Conservation (phyloP, 2,329 filamentous ascomycete species). For the Alternaria angustiovoidea region DNA sequence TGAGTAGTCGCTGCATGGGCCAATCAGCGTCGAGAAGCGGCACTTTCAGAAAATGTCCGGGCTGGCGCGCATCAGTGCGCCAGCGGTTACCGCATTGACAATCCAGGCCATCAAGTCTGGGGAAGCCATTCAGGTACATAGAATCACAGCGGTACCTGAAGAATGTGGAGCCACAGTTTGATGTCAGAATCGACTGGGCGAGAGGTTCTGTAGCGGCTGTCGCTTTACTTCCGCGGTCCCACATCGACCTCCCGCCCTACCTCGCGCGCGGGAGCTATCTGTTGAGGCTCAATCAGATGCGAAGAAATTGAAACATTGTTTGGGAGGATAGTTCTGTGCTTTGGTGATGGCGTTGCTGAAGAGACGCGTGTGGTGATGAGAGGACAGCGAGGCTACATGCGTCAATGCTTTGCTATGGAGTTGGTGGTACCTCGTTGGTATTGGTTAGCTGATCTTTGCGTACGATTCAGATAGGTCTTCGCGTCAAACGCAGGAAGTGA, state of each 20-base stretch:
- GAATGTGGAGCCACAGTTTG: slow-evolving; percentile 32
- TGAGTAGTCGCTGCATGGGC: slow-evolving; percentile 50
- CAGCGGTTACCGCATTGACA: slow-evolving; percentile 48
- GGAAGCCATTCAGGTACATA: slow-evolving; percentile 38
- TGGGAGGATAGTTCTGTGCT: slow-evolving; percentile 18
- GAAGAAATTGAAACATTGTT: slow-evolving; percentile 23
- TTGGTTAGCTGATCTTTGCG: slow-evolving; percentile 7
- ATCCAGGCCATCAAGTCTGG: slow-evolving; percentile 33
- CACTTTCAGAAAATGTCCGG: slow-evolving; percentile 47
- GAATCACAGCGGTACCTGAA: slow-evolving; percentile 25
- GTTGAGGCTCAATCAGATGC: slow-evolving; percentile 49
- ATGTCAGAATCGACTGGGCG: slow-evolving; percentile 39
- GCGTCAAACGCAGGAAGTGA: slow-evolving; percentile 1
- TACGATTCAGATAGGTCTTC: not conserved
- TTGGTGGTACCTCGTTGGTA: not conserved
- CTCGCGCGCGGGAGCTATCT: slow-evolving; percentile 51
- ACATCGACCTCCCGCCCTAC: slow-evolving; percentile 40
- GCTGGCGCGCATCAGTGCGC: slow-evolving; percentile 42
- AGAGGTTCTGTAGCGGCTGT: slow-evolving; percentile 39
- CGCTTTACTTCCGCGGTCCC: slow-evolving; percentile 44
- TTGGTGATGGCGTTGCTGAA: slow-evolving; percentile 36
- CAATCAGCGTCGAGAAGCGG: slow-evolving; percentile 44
- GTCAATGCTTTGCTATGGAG: slow-evolving; percentile 30
- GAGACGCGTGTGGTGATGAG: slow-evolving; percentile 30
- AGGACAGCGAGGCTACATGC: slow-evolving; percentile 25